These are phyloP conservation scores for Colletotrichum tamarilloi DNA, from an alignment of 2,329 filamentous ascomycete species.

Conservation along the genomic window DNA sequence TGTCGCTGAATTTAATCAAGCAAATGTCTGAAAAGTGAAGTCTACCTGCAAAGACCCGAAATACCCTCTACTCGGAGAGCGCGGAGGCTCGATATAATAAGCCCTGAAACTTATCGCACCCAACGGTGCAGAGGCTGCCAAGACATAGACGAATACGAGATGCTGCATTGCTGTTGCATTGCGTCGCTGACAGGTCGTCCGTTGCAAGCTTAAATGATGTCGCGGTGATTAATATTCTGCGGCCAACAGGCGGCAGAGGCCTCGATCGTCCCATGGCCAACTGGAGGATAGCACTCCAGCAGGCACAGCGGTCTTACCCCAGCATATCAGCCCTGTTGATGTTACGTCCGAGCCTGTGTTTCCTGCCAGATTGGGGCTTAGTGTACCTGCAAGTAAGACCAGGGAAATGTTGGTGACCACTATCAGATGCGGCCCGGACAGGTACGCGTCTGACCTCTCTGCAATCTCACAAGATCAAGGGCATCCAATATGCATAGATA, in stretches of 20 bases:
- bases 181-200: neutral
- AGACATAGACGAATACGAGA: constrained; percentile 33
- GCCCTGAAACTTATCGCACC: neutral
- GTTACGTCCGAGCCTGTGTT: neutral
- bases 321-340: constrained; percentile 14
- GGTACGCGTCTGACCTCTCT: neutral
- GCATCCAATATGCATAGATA: neutral
- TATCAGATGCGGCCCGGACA: neutral
- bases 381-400: constrained; percentile 18
- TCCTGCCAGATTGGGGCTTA: constrained; percentile 22
- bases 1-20: neutral
- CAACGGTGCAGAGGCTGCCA: constrained; percentile 1
- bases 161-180: constrained; percentile 13
- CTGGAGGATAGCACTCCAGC: neutral
- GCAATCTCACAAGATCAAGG: neutral
- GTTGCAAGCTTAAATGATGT: neutral
- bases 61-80: neutral
- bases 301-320: neutral
- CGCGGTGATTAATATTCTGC: neutral
- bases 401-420: neutral
- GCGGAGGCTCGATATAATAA: constrained; percentile 13
- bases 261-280: neutral
- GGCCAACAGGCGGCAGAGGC: neutral
- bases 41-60: neutral
- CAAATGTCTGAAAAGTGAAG: neutral